Base-by-base conservation (phyloP, 306 rosid species). In the Sesbania bispinosa region DNA sequence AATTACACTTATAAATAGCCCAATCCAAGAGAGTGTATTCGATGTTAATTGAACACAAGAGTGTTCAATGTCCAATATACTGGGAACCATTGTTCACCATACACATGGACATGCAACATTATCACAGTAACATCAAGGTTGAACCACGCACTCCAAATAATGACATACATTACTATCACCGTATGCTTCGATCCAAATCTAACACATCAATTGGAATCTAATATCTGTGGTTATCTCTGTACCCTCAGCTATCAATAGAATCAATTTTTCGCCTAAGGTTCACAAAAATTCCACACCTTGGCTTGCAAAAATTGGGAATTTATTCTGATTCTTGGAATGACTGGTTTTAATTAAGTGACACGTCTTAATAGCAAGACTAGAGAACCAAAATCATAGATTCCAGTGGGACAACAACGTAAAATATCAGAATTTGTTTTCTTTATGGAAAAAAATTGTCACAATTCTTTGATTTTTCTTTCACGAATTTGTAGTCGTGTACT, bases 371-470 rank as follows among this genome's bases (percentile, higher is more conserved):
- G 27, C 43, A 58, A 6, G 63, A 14, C 24, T 30, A 57, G 4
- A 61, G 38, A 64, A 33, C 58, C 69, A 7, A 60, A 77, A 67
- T 46, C 57, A 19, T 66, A 52, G 69, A 77, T 81, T 81, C 79
- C 54, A 45, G 42, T 57, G 51, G 52, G 33, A 15, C 58, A 24
- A 26, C 21, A 26, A 27, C 4, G 0, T 6, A 19, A 10, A 19
- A 15, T 30, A 43, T 26, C 30, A 19, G 2, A 54, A 4, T 7
- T 4, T 4, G 14, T n/a, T n/a, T n/a, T 24, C 6, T 18, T 48
- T 7, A n/a, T 36, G 19, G 23, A n/a, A 73, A 26, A 38, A 10
- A 63, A 8, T 19, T 50, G 24, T 38, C 42, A 1, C 66, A 14
- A 24, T 43, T 65, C 23, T 33, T 33, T 11, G 11, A 9, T n/a